A percentile compares a stretch with the other conserved stretches of the same genome.
These are phyloP conservation scores for Cutaneotrichosporon cutaneum DNA, from an alignment of 1,284 basidiomycete species.

Conservation along the genomic window DNA sequence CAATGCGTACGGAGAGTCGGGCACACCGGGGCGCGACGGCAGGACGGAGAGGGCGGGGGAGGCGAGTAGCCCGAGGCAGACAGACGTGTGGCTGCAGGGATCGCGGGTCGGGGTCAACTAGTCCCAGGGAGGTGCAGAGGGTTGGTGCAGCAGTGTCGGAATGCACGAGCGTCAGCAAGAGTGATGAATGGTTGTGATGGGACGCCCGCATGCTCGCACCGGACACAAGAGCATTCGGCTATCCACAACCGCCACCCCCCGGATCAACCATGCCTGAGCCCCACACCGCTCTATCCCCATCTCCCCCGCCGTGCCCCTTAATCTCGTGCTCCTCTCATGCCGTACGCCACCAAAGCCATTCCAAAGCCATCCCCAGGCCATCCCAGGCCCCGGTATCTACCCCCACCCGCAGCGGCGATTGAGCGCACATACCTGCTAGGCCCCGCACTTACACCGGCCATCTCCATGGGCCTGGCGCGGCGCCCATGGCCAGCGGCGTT, in stretches of 20 bases:
- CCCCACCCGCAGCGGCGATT: no score
- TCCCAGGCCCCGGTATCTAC: no score
- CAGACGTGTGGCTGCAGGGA: not conserved
- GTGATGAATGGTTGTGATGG: no score
- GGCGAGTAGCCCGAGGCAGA: slow-evolving; percentile 2
- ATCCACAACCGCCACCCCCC: not conserved
- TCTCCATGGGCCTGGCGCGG: no score
- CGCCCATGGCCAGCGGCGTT: no score
- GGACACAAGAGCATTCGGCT: not conserved
- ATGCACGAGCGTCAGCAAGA: not conserved
- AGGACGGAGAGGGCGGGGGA: not conserved
- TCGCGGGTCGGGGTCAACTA: not conserved
- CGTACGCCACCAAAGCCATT: no score
- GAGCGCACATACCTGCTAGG: no score
- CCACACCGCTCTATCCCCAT: not conserved
- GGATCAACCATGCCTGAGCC: not conserved
- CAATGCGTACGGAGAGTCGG: slow-evolving; percentile 8
- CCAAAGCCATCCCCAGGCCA: no score
- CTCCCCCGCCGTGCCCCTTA: no score
- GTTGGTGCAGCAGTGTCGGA: not conserved
- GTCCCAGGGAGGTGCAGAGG: not conserved
- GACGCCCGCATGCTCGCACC: no score
- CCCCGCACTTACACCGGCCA: no score
- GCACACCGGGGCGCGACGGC: slow-evolving; percentile 2
- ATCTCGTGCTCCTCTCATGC: no score